These are phyloP conservation scores for Alternaria atra DNA, from an alignment of 2,329 filamentous ascomycete species.

Conservation along the genomic window DNA sequence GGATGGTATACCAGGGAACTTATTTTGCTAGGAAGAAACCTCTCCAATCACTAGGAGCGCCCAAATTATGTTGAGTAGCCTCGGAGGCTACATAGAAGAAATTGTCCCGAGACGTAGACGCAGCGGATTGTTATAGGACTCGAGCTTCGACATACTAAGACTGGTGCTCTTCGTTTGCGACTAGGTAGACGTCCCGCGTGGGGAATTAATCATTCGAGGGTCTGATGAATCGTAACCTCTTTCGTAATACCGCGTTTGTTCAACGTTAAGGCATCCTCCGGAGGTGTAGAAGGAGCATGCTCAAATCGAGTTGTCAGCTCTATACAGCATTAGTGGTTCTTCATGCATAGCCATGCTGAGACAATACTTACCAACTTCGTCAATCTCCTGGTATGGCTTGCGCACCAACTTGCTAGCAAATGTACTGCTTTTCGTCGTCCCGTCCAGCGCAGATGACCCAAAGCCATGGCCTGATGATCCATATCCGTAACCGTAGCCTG, in stretches of 20 bases:
- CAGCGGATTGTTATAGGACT: background rate
- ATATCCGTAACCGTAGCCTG: slow-evolving; percentile 19
- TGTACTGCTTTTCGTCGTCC: slow-evolving; percentile 18
- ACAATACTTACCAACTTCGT: slow-evolving; percentile 23
- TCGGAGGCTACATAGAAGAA: background rate
- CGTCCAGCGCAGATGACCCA: slow-evolving; percentile 24
- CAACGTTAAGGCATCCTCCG: slow-evolving; percentile 10
- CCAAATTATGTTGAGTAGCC: background rate
- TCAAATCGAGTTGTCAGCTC: slow-evolving; percentile 26
- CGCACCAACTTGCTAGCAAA: slow-evolving; percentile 19
- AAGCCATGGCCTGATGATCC: slow-evolving; percentile 23
- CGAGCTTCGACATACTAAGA: background rate
- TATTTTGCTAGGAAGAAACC: background rate
- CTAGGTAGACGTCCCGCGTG: background rate
- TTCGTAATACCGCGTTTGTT: slow-evolving; percentile 20
- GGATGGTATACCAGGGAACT: background rate
- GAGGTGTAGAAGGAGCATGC: slow-evolving; percentile 9
- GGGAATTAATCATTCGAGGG: slow-evolving; percentile 9
- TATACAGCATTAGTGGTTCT: background rate
- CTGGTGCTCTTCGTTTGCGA: background rate
- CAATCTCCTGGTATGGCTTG: slow-evolving; percentile 31
- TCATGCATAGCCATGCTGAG: background rate
- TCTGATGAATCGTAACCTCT: slow-evolving; percentile 27
- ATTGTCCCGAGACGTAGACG: background rate
- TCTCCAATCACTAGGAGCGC: background rate